Percentiles rank a stretch among this genome's conserved stretches.
These are phyloP conservation scores for Rhizoctonia solani DNA, from an alignment of 1,284 basidiomycete species.

Conservation along the genomic window DNA sequence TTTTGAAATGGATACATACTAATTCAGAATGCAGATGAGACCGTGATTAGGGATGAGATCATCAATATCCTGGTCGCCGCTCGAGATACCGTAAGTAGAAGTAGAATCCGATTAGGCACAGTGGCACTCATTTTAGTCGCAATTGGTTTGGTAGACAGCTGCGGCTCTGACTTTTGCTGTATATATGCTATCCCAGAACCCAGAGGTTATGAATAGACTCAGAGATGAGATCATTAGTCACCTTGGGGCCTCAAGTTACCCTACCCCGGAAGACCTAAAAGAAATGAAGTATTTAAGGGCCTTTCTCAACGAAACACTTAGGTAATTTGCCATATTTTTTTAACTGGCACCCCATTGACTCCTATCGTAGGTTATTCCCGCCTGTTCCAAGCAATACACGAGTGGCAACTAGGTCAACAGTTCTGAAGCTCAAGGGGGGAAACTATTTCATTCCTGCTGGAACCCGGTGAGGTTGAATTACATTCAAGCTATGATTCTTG, in stretches of 20 bases:
- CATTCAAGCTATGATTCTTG: not conserved
- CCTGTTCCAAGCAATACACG: conserved; percentile 47
- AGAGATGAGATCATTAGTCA: conserved; percentile 40
- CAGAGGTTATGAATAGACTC: conserved; percentile 33
- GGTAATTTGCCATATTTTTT: not conserved
- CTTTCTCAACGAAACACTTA: conserved; percentile 1
- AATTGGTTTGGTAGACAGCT: not conserved
- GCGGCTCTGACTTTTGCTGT: conserved; percentile 39
- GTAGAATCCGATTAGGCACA: not conserved
- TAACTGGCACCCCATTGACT: conserved; percentile 25
- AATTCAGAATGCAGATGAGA: not conserved
- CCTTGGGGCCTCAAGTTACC: conserved; percentile 19
- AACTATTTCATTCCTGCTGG: conserved; percentile 59
- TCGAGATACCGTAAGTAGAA: too few relatives aligned
- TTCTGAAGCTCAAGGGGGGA: conserved; percentile 47
- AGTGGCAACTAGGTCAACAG: not conserved
- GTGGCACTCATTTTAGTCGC: not conserved
- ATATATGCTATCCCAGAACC: conserved; percentile 41
- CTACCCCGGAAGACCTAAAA: conserved; percentile 36
- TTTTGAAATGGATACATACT: too few relatives aligned
- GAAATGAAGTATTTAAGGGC: conserved; percentile 37
- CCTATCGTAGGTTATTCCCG: conserved; percentile 55
- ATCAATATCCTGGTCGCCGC: conserved; percentile 18
- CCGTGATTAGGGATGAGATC: not conserved
- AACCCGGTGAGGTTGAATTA: conserved; percentile 55